Base-by-base conservation (phyloP, 768 basidiomycete species). In the Leucocoprinus birnbaumii region DNA sequence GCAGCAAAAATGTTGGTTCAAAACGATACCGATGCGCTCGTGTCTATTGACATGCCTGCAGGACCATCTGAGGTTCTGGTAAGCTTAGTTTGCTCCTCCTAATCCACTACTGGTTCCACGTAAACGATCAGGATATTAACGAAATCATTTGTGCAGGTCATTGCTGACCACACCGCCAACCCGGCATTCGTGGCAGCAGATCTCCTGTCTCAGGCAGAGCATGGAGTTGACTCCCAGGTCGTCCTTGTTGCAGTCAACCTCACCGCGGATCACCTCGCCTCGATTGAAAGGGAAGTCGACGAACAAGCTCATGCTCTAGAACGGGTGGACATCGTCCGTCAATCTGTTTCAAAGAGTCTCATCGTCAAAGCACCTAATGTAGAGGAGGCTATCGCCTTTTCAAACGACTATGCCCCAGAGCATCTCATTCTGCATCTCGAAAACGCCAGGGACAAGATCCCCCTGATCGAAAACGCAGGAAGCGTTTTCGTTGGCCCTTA, bases 1-100 rank as follows among this genome's bases (percentile, higher is more conserved):
- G 97, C 97, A 1, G 97, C 96, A 49, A 99, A 99, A 75, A 98
- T 99, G 97, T 72, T 96, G 51, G 96, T 99, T 22, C 95, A 98
- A 68, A 99, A 98, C 70, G 97, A 99, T 66, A 95, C 95, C 11
- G 91, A 95, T 63, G 96, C 97, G 8, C 71, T 95, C 58, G 94
- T 98, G 6, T 90, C 92, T 14, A 99, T 98, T 63, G 97, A 99
- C 70, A 98, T 99, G 93, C 97, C 97, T 47, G 97, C 97, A 31
- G 97, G 97, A 6, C 97, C 97, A 25, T 94, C 91, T 3, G 97
- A 99, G 71, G 96, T 99, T 21, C 76, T 99, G 64, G 97, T 97
- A 65, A 74, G 89, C 82, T 4, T 22, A 43, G 38, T 43, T 18
- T 21, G 21, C 27, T 13, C 47, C 11, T 9, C 26, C 7, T 16